phyloP scores from a whole-genome alignment of 768 basidiomycete species.

The Auricularia sp. region DNA sequence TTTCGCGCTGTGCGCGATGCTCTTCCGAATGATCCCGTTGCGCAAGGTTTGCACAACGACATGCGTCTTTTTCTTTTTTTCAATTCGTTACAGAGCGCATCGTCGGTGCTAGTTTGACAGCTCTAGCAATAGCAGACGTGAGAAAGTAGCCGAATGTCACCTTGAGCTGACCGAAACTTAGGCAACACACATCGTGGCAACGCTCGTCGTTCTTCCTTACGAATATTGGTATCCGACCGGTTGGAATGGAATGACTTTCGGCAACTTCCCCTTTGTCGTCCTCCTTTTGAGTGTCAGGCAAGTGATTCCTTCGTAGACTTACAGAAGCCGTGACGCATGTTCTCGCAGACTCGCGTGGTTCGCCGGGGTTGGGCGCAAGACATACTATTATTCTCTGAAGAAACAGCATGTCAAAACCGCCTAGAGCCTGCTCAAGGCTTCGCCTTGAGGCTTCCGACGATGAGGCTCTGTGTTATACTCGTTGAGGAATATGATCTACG shows the following conservation, averaged over 20 bases:
- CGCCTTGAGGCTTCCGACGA: slow-evolving; percentile 61
- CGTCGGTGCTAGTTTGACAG: slow-evolving; percentile 49
- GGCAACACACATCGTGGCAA: slow-evolving; percentile 31
- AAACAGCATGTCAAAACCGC: neutral
- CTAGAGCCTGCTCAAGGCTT: slow-evolving; percentile 30
- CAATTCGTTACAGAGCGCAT: slow-evolving; percentile 40
- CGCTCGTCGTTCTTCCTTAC: slow-evolving; percentile 48
- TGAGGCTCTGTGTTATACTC: slow-evolving; percentile 45
- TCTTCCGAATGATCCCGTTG: slow-evolving; percentile 42
- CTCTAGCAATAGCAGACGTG: slow-evolving; percentile 64
- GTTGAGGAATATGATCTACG: neutral
- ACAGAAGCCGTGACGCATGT: neutral
- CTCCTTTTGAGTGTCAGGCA: slow-evolving; percentile 51
- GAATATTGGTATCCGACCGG: slow-evolving; percentile 37
- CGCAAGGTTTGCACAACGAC: slow-evolving; percentile 26
- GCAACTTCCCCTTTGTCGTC: slow-evolving; percentile 59
- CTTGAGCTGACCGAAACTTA: neutral
- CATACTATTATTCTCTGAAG: slow-evolving; percentile 17
- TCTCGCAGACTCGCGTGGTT: slow-evolving; percentile 45
- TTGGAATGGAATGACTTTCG: slow-evolving; percentile 71
- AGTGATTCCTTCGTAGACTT: slow-evolving; percentile 7
- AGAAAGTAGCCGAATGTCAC: slow-evolving; percentile 14
- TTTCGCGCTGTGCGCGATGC: slow-evolving; percentile 59
- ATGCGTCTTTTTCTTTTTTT: neutral
- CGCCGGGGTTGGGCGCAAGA: slow-evolving; percentile 37